Base-by-base conservation (phyloP, 139 green algal genomes). In the Picochlorum sp. region DNA sequence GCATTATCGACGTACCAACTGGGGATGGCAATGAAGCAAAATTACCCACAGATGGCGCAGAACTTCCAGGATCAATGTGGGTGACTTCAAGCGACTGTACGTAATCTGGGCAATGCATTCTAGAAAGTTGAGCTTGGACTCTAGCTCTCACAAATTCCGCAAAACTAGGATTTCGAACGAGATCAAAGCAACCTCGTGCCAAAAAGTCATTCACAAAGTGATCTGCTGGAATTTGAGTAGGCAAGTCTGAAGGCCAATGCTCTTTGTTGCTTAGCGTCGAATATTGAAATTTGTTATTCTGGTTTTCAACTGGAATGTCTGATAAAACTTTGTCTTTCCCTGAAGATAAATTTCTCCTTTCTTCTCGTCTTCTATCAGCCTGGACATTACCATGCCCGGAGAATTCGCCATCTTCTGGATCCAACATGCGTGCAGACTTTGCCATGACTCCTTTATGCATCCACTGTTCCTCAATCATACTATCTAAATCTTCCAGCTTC, bases 91-190 rank as follows among this genome's bases (percentile, higher is more conserved):
- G 58, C 7, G 24, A 29, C 28, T 70, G 59, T 33, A 83, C 63
- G 54, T 69, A 78, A 44, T 73, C 72, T 1, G 75, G 72, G 16
- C 52, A 59, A 16, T 66, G 59, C 61, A 81, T 60, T 53, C 66
- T 55, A 13, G 61, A 51, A 33, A 83, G 26, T 64, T 81, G 73
- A 36, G 50, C 50, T 54, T 76, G 68, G 24, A 83, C 64, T 26
- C 67, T 39, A 0, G 31, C 29, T 9, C 51, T 31, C 7, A 77
- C 12, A 16, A 55, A 18, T 20, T 67, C 55, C 25, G 45, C 52
- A 35, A 82, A 72, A 28, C 29, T 41, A 7, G 72, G 55, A 24
- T 44, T 67, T 6, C 75, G 64, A 36, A 83, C 51, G 20, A 78
- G 39, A 59, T 83, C 75, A 50, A 83, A 83, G 7, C 28, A 56